Evolutionary conservation across 306 rosid species (phyloP).

Genomic region (Citrullus amarus): DNA sequence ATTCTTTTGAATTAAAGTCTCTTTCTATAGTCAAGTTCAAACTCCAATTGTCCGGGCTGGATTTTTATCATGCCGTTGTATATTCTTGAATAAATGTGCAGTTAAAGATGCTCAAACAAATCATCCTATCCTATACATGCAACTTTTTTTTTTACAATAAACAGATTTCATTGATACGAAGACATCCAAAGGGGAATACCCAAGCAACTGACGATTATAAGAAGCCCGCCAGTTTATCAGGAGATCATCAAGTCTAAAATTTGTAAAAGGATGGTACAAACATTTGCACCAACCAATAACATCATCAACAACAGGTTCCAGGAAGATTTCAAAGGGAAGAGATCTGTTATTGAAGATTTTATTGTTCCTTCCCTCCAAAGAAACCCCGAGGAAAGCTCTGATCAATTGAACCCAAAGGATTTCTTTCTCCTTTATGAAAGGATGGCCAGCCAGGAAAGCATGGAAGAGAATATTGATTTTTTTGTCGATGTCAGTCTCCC

Average conservation of each 20-base stretch:
- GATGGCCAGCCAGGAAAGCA: background rate
- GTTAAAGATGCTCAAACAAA: background rate
- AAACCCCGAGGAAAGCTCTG: background rate
- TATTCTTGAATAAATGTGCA: background rate
- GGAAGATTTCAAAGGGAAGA: background rate
- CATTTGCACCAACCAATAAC: background rate
- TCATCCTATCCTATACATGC: background rate
- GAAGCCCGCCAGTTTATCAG: background rate
- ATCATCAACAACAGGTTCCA: background rate
- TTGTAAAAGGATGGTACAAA: background rate
- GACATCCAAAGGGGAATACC: background rate
- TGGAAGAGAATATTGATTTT: background rate
- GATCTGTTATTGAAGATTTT: background rate
- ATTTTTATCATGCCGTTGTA: background rate
- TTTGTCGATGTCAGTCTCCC: background rate
- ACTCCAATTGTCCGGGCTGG: background rate
- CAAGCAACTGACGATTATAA: background rate
- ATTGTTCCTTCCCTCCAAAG: background rate
- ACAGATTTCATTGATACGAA: background rate
- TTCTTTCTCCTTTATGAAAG: background rate
- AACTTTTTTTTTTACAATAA: background rate
- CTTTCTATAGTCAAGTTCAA: background rate
- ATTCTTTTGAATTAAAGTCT: background rate
- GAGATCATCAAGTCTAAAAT: background rate
- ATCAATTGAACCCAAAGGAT: background rate